Base-by-base conservation (phyloP, 2,329 filamentous ascomycete genomes). In the Cucurbitaria berberidis region DNA sequence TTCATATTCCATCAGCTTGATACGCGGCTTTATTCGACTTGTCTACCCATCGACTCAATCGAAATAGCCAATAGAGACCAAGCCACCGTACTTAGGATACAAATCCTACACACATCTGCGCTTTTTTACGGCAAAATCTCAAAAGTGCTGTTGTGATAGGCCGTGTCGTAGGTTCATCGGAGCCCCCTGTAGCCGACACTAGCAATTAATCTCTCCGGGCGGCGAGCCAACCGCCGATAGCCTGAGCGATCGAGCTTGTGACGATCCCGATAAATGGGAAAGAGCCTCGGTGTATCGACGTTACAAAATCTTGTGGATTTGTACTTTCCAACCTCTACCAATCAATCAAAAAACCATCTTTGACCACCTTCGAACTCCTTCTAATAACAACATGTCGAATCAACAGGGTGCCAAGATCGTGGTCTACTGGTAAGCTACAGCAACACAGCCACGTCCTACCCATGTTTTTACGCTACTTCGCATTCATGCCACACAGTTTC, bases 351-450 rank as follows among this genome's bases (percentile, higher is more conserved):
- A 29, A 34, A n/a, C 16, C 22, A n/a, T 21, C 7, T n/a, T n/a
- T n/a, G n/a, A n/a, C 18, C 5, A 30, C 22, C 3, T 6, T 26
- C 16, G 5, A 30, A 3, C 27, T 27, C 16, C 34, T 21, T 2
- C 5, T 38, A 35, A 54, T 13, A 15, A 67, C 66, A 52, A 39
- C 58, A 47, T 51, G n/a, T n/a, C 63, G 7, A 62, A 67, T 53
- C 66, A 72, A 48, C 68, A 73, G 47, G 66, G 64, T 29, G 69
- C 64, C 38, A 74, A 73, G 57, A 70, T 75, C 38, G 73, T 66
- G 2, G 63, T 74, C 15, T 69, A 75, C 56, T 74, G 72, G 72
- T 75, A 63, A 51, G 70, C 53, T 22, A 38, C 44, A 18, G 35
- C 46, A 48, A 34, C 54, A 56, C 49, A 53, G 30, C 57, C 44